Evolutionary conservation across 441 rosid species (phyloP).

Genomic region (Melianthus villosus): DNA sequence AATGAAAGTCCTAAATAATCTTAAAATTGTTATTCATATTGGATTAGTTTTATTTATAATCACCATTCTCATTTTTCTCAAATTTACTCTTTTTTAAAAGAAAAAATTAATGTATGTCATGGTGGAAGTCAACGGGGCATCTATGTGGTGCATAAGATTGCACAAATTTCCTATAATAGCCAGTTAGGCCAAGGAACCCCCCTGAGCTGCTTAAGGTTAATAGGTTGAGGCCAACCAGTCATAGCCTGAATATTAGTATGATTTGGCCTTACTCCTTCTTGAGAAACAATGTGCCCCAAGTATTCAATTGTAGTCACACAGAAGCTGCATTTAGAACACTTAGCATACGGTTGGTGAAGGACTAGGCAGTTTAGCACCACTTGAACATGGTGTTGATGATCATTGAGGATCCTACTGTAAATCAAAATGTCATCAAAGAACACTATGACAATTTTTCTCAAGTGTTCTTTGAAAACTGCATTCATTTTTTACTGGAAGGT

Average conservation of each 20-base stretch:
- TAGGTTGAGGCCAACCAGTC: background rate
- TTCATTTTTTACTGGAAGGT: background rate
- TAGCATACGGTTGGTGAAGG: background rate
- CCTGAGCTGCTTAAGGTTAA: background rate
- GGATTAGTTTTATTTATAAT: too few species aligned
- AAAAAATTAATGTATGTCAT: too few species aligned
- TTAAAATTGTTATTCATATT: too few species aligned
- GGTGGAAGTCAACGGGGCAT: too few species aligned
- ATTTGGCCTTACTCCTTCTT: background rate
- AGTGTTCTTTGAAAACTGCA: background rate
- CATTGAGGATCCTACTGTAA: background rate
- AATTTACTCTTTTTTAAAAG: too few species aligned
- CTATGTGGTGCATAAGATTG: background rate
- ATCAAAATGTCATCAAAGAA: background rate
- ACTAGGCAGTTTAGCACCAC: background rate
- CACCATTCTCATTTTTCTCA: too few species aligned
- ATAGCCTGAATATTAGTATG: background rate
- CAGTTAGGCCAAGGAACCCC: background rate
- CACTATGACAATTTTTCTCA: background rate
- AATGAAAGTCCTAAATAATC: too few species aligned
- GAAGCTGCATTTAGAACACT: background rate
- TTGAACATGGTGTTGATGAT: background rate
- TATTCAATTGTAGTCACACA: background rate
- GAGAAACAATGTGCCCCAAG: background rate
- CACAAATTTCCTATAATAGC: background rate